Percentiles rank a stretch among this genome's conserved stretches.
Conservation (phyloP, 352 stramenopile species). For the Thalassiosira pacifica region DNA sequence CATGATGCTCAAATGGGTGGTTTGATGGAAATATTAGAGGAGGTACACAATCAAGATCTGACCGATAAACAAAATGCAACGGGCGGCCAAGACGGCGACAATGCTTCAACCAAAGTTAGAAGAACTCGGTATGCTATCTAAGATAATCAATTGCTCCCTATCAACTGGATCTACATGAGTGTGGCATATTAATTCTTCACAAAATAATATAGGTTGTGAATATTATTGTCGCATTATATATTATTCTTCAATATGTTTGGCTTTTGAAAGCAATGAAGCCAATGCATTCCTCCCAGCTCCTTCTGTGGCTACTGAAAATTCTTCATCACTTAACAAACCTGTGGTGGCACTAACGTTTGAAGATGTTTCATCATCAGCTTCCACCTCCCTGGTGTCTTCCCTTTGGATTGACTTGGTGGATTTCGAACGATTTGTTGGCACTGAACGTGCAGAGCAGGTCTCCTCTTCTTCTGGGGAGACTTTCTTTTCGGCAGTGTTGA, state of each 20-base stretch:
- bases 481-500: not conserved
- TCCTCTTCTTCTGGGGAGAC: not conserved
- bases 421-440: slow-evolving; percentile 5
- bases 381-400: not conserved
- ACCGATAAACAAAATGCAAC: slow-evolving; percentile 28
- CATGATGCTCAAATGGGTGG: slow-evolving; percentile 40
- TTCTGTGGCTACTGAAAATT: slow-evolving; percentile 35
- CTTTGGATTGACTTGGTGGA: not conserved
- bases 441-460: not conserved
- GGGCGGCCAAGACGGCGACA: slow-evolving; percentile 11
- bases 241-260: no score
- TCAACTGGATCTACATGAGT: no score
- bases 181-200: slow-evolving; percentile 2
- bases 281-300: slow-evolving; percentile 39
- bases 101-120: slow-evolving; percentile 40
- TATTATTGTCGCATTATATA: no score
- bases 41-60: slow-evolving; percentile 57
- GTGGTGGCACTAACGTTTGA: not conserved
- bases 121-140: slow-evolving; percentile 63
- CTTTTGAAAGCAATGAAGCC: slow-evolving; percentile 27
- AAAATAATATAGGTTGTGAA: no score
- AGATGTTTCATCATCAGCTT: slow-evolving; percentile 8
- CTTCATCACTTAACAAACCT: slow-evolving; percentile 10
- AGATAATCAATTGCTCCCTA: slow-evolving; percentile 3
- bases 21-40: slow-evolving; percentile 60